Evolutionary conservation across 2,329 filamentous ascomycete species (phyloP), one percentile per base, ranked within the genome.

Genomic region (Penicillium digitatum): DNA sequence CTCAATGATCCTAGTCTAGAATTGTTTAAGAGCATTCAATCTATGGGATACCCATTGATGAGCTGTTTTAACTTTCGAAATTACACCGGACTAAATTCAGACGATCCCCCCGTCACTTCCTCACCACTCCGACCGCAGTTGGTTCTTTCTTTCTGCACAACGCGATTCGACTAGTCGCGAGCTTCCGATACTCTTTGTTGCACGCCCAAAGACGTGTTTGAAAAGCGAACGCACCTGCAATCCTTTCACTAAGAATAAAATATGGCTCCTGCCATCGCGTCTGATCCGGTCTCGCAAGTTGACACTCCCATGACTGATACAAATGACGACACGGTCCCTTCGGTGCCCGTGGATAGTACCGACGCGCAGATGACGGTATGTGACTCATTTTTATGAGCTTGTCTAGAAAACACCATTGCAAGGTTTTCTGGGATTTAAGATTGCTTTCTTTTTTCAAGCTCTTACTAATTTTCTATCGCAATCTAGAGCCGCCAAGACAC

Each of bases 401-500:
- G 6, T 27, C 8, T 24, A 24, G 10, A 14, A 29, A 8, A 27
- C 22, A n/a, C 2, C 1, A 3, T 5, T 24, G 24, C 16, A n/a
- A 14, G 8, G 3, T 16, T 6, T 7, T 12, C 3, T n/a, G n/a
- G n/a, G n/a, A n/a, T n/a, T n/a, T n/a, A n/a, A n/a, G n/a, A 18
- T 29, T 35, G 11, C 5, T 27, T 20, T 32, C 26, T 31, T n/a
- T 3, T 14, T 35, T 22, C 11, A 12, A 31, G 16, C 10, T 8
- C 40, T 38, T 59, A 29, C 61, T 67, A 35, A 66, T 31, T 31
- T 7, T 42, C 44, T 18, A 24, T 38, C 31, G 29, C 16, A 37
- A 37, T 60, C 14, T 26, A 80, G 75, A 77, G 78, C 61, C 76
- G 79, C 55, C 75, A 83, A 66, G 82, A 85, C 54, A 86, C 82